Conservation (phyloP, 768 basidiomycete genomes). For the Hydnomerulius pinastri region DNA sequence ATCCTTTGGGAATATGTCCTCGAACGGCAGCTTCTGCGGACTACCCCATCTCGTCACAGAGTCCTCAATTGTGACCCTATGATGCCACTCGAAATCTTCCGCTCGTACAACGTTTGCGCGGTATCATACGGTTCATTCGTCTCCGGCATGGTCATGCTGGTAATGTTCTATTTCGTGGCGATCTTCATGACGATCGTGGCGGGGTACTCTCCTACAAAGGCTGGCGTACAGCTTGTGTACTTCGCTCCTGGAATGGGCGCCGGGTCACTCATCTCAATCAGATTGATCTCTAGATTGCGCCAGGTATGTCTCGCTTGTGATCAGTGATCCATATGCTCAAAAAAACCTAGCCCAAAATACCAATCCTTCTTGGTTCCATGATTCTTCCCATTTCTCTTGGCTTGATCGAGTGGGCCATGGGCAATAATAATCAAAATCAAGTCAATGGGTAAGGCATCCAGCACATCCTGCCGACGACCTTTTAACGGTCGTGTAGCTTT, state of each 20-base stretch:
- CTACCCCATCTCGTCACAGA: neutral
- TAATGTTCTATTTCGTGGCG: slow-evolving; percentile 46
- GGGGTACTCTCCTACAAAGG: slow-evolving; percentile 31
- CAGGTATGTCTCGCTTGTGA: slow-evolving; percentile 25
- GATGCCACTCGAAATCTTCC: slow-evolving; percentile 42
- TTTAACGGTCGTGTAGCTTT: slow-evolving; percentile 25
- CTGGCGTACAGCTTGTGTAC: slow-evolving; percentile 42
- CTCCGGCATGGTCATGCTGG: slow-evolving; percentile 43
- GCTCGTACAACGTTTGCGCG: slow-evolving; percentile 34
- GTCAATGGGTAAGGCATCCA: slow-evolving; percentile 31
- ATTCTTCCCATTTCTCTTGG: slow-evolving; percentile 37
- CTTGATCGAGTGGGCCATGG: slow-evolving; percentile 36
- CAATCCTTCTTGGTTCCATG: slow-evolving; percentile 35
- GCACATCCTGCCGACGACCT: no score
- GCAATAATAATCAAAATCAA: slow-evolving; percentile 30
- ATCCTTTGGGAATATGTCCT: slow-evolving; percentile 39
- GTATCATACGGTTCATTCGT: slow-evolving; percentile 35
- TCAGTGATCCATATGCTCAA: neutral
- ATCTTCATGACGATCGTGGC: slow-evolving; percentile 46
- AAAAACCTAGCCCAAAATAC: slow-evolving; percentile 31
- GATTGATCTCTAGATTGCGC: slow-evolving; percentile 26
- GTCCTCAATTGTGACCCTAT: slow-evolving; percentile 35
- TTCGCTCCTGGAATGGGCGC: slow-evolving; percentile 45
- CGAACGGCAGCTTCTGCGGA: slow-evolving; percentile 19
- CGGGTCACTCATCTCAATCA: slow-evolving; percentile 32